Conservation (phyloP, 202 grass and related monocot genomes). For the Zizania palustris region DNA sequence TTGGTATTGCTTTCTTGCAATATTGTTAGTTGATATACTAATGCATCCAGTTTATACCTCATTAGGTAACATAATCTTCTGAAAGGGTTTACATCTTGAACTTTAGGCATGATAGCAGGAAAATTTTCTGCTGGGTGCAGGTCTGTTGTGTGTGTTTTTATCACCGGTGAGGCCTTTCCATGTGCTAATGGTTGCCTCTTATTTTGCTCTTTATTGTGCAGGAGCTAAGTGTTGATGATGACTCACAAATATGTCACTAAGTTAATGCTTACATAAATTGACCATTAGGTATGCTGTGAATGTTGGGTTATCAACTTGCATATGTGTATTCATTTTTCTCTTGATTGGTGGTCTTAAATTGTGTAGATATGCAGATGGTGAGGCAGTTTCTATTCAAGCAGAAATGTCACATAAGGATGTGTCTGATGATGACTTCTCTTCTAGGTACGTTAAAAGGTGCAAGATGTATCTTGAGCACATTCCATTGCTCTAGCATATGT, state of each 20-base stretch:
- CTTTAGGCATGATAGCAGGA: conserved; percentile 84
- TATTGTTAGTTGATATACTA: no score
- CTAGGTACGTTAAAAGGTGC: conserved; percentile 60
- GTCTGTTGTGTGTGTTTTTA: conserved; percentile 45
- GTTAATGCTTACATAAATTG: conserved; percentile 81
- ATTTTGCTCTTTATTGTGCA: conserved; percentile 37
- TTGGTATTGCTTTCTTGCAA: no score
- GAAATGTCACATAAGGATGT: conserved; percentile 87
- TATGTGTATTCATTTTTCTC: not conserved
- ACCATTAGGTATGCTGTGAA: conserved; percentile 69
- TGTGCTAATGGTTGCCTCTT: conserved; percentile 14
- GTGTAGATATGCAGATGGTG: conserved; percentile 60
- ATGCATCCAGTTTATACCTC: no score
- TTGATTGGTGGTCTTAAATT: conserved; percentile 19
- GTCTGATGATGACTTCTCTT: conserved; percentile 95
- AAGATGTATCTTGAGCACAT: no score
- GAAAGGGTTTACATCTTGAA: conserved; percentile 97
- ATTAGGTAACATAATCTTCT: conserved; percentile 79
- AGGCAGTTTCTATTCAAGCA: conserved; percentile 71
- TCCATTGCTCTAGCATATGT: no score
- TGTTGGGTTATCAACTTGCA: conserved; percentile 9
- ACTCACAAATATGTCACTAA: conserved; percentile 66
- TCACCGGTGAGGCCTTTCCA: not conserved
- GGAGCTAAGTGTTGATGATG: conserved; percentile 76
- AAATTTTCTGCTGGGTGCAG: conserved; percentile 98